Conservation (phyloP, 306 rosid species). For the Trichosanthes cucumerina region DNA sequence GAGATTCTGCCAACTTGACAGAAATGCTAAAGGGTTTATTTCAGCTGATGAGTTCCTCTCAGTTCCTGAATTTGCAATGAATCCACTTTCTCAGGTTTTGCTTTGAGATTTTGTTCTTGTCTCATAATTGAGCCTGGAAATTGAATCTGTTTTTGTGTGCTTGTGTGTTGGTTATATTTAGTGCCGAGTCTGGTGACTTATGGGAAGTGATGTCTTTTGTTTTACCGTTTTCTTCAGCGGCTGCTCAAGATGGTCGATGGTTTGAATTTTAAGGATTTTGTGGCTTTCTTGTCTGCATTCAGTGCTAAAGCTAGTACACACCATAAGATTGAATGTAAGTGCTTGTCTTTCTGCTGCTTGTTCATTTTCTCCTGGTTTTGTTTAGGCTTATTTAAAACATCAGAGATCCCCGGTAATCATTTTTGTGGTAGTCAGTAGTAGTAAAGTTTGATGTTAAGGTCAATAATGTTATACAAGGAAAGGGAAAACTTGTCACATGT, state of each 20-base stretch:
- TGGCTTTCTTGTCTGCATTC: slow-evolving; percentile 83
- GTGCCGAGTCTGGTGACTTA: neutral
- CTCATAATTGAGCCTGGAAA: neutral
- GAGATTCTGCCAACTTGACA: slow-evolving; percentile 92
- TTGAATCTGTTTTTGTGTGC: neutral
- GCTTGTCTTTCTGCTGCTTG: neutral
- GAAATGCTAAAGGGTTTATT: slow-evolving; percentile 79
- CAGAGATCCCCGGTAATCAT: neutral
- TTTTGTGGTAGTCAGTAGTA: neutral
- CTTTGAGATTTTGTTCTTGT: neutral
- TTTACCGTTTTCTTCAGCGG: slow-evolving; percentile 40
- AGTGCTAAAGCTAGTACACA: slow-evolving; percentile 51
- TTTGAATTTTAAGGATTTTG: slow-evolving; percentile 78
- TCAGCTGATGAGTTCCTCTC: slow-evolving; percentile 90
- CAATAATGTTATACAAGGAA: neutral
- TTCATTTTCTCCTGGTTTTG: neutral
- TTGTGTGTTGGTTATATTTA: neutral
- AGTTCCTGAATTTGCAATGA: slow-evolving; percentile 87
- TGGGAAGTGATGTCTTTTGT: slow-evolving; percentile 13
- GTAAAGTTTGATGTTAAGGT: neutral
- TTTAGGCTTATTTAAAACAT: neutral
- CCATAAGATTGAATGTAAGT: slow-evolving; percentile 68
- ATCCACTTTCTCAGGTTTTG: slow-evolving; percentile 83
- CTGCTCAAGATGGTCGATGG: slow-evolving; percentile 83
- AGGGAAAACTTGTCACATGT: neutral